Evolutionary conservation across 176 grass and related monocot species (phyloP).

Genomic region (Triticum urartu): DNA sequence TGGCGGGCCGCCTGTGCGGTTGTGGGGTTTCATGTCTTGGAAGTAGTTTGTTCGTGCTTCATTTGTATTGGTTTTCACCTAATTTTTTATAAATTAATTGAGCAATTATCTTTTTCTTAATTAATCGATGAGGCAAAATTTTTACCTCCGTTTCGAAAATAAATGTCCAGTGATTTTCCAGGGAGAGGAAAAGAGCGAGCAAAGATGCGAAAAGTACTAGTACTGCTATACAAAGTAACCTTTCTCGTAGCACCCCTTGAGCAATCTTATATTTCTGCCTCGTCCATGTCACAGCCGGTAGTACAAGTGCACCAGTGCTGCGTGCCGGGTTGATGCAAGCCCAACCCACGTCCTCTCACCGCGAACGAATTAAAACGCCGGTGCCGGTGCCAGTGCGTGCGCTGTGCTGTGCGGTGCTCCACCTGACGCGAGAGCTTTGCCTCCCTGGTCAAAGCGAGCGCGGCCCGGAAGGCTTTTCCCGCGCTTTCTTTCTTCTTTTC

Average conservation of each 20-base stretch:
- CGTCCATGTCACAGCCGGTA: not conserved
- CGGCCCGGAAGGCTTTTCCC: not conserved
- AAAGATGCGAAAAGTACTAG: not conserved
- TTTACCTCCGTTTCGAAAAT: too few species aligned
- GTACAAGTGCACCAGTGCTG: not conserved
- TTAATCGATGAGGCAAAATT: too few species aligned
- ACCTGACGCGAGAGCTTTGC: conserved; percentile 2
- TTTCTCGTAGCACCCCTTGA: not conserved
- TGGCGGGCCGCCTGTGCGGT: too few species aligned
- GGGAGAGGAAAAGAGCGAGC: too few species aligned
- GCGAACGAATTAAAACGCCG: not conserved
- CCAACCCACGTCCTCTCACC: not conserved
- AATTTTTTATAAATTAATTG: too few species aligned
- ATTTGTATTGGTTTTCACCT: too few species aligned
- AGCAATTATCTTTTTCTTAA: too few species aligned
- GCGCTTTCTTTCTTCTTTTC: not conserved
- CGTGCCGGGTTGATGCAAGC: not conserved
- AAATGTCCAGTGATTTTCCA: not conserved
- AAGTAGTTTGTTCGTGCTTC: too few species aligned
- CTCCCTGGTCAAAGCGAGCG: conserved; percentile 19
- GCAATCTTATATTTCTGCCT: not conserved
- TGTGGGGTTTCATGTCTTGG: too few species aligned
- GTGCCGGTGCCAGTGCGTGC: not conserved
- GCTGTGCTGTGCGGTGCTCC: too few species aligned
- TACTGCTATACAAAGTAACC: not conserved